Evolutionary conservation across 371 early-diverging fungal genomes (phyloP), one percentile per base, ranked within the genome.

Genomic region (Syncephalastrum racemosum): DNA sequence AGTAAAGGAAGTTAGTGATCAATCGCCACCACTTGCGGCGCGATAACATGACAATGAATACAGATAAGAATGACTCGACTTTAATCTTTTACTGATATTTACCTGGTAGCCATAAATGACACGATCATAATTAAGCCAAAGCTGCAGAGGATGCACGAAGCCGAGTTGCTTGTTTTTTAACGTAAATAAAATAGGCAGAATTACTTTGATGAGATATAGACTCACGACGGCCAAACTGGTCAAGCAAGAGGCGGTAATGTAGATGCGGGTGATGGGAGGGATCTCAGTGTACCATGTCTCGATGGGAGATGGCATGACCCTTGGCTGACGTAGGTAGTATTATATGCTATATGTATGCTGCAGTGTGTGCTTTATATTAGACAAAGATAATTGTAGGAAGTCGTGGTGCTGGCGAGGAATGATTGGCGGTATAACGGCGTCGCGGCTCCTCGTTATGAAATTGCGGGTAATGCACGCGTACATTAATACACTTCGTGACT

Each of bases 261-360:
- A 97, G 20, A 84, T 72, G 56, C 97, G 80, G 5, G 96, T 95
- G 24, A 93, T 83, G 40, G 87, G 67, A 23, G 97, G 97, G 14
- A 95, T 85, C 42, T 95, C 95, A 50, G 83, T 85, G 71, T 90
- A 97, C 97, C 97, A 96, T 48, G 90, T 87, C 66, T 94, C 95
- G 49, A 95, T 56, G 18, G 93, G 96, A 14, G 64, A 70, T 42
- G 79, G 74, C 79, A 79, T 78, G 36, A 31, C 36, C 36, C 36
- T 31, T 31, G 12, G 5, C 36, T 31, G 12, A 31, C 36, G 36
- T 8, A 12, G 6, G 12, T 31, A 31, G 36, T 31, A 31, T 7
- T 31, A 8, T 31, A 31, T 31, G 12, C 36, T 31, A 31, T 31
- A 31, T 31, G 36, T 31, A 31, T 8, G 36, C 12, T 31, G 6